These are phyloP conservation scores for Teratosphaeria epicoccoides DNA, from an alignment of 2,329 filamentous ascomycete species.

Conservation along the genomic window DNA sequence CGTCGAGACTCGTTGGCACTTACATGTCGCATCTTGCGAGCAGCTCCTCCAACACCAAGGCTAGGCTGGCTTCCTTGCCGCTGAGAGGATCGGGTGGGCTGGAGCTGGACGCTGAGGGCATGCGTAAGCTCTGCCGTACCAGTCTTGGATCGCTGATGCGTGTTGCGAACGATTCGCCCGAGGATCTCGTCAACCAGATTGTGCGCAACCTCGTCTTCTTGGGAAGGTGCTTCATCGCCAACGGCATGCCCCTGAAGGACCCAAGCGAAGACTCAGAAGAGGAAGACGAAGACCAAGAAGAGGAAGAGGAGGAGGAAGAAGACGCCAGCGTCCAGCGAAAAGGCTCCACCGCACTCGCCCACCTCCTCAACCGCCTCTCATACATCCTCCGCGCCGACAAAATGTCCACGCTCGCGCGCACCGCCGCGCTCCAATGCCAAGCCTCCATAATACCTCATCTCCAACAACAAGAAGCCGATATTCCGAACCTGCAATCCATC, in stretches of 20 bases:
- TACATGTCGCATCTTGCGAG: constrained; percentile 72
- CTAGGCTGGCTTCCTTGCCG: constrained; percentile 45
- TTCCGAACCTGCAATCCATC: constrained; percentile 52
- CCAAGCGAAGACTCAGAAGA: constrained; percentile 33
- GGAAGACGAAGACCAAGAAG: constrained; percentile 36
- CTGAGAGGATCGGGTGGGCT: constrained; percentile 63
- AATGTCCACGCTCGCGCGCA: constrained; percentile 50
- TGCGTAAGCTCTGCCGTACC: constrained; percentile 49
- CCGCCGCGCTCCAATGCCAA: constrained; percentile 63
- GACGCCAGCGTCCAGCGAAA: constrained; percentile 11
- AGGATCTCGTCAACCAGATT: constrained; percentile 66
- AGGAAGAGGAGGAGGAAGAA: constrained; percentile 29
- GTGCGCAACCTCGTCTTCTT: constrained; percentile 78
- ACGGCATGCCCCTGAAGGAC: constrained; percentile 40
- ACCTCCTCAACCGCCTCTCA: constrained; percentile 68
- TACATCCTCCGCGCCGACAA: constrained; percentile 67
- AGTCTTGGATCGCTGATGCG: constrained; percentile 51
- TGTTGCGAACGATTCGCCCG: constrained; percentile 46
- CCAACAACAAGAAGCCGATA: constrained; percentile 46
- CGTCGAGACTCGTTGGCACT: constrained; percentile 62
- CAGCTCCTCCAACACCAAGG: constrained; percentile 41
- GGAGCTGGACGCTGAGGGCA: constrained; percentile 51
- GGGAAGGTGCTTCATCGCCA: constrained; percentile 53
- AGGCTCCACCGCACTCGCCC: constrained; percentile 42
- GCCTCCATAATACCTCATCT: constrained; percentile 53